Conservation (phyloP, 2,329 filamentous ascomycete species). For the Plenodomus lindquistii region DNA sequence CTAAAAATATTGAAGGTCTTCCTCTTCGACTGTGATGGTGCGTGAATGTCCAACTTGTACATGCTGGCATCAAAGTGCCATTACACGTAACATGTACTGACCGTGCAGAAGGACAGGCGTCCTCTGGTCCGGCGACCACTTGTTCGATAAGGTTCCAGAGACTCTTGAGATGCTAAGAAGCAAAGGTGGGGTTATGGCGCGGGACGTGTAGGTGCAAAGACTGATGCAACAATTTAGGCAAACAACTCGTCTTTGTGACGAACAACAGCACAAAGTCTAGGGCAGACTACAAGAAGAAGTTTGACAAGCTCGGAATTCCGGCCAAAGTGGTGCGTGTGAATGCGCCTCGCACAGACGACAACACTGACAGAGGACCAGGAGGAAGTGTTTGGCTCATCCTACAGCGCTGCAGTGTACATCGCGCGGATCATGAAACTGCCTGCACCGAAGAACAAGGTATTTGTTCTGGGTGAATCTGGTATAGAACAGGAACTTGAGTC, state of each 20-base stretch:
- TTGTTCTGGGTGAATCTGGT: slow-evolving; percentile 86
- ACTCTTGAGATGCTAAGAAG: slow-evolving; percentile 81
- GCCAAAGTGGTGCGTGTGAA: slow-evolving; percentile 61
- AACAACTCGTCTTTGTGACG: slow-evolving; percentile 92
- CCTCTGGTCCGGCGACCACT: slow-evolving; percentile 91
- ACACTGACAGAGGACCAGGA: slow-evolving; percentile 55
- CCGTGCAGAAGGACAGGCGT: slow-evolving; percentile 69
- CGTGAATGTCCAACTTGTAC: slow-evolving; percentile 13
- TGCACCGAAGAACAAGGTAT: slow-evolving; percentile 85
- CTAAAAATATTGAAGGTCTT: slow-evolving; percentile 69
- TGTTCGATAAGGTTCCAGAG: slow-evolving; percentile 83
- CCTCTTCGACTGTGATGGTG: slow-evolving; percentile 96
- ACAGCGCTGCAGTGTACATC: slow-evolving; percentile 95
- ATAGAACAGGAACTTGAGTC: slow-evolving; percentile 85
- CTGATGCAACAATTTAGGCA: slow-evolving; percentile 60
- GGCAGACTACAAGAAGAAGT: slow-evolving; percentile 88
- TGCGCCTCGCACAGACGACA: neutral
- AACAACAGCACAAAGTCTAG: slow-evolving; percentile 99
- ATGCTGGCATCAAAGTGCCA: neutral
- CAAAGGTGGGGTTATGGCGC: slow-evolving; percentile 62
- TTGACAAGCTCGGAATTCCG: slow-evolving; percentile 78
- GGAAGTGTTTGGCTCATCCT: slow-evolving; percentile 94
- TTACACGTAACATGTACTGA: slow-evolving; percentile 28
- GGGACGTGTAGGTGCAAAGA: accelerated
- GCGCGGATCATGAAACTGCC: slow-evolving; percentile 84